Conservation (phyloP, 352 stramenopile genomes). For the Phytophthora multivora region DNA sequence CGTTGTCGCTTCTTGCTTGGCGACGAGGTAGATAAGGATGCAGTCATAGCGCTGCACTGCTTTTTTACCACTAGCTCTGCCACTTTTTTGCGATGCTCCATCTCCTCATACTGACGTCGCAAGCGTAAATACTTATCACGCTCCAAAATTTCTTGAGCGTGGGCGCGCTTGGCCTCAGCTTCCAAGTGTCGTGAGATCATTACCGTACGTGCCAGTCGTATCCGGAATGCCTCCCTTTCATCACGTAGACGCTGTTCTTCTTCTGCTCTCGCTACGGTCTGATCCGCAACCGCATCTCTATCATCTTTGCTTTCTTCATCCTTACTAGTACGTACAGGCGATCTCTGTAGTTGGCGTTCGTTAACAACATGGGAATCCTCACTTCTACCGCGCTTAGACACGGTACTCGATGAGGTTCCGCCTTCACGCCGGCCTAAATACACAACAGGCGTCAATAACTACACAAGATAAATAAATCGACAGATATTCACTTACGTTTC, state of each 20-base stretch:
- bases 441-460: neutral
- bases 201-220: conserved; percentile 64
- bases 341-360: neutral
- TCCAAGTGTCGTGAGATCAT: conserved; percentile 47
- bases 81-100: conserved; percentile 67
- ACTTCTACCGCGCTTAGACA: conserved; percentile 15
- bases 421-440: conserved; percentile 21
- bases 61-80: conserved; percentile 59
- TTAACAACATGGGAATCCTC: conserved; percentile 1
- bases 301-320: conserved; percentile 26
- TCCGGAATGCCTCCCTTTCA: conserved; percentile 62
- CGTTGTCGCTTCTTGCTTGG: conserved; percentile 42
- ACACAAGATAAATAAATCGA: too few species aligned
- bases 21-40: conserved; percentile 30
- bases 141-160: conserved; percentile 41
- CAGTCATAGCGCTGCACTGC: conserved; percentile 63
- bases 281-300: conserved; percentile 5
- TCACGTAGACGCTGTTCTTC: conserved; percentile 32
- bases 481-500: conserved; percentile 31
- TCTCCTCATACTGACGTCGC: conserved; percentile 39
- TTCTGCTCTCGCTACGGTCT: conserved; percentile 13
- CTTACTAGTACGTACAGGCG: neutral
- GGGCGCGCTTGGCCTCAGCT: conserved; percentile 39
- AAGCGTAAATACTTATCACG: conserved; percentile 55
- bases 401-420: neutral